phyloP scores from a whole-genome alignment of 2,329 filamentous ascomycete species.

The Sporothrix globosa region DNA sequence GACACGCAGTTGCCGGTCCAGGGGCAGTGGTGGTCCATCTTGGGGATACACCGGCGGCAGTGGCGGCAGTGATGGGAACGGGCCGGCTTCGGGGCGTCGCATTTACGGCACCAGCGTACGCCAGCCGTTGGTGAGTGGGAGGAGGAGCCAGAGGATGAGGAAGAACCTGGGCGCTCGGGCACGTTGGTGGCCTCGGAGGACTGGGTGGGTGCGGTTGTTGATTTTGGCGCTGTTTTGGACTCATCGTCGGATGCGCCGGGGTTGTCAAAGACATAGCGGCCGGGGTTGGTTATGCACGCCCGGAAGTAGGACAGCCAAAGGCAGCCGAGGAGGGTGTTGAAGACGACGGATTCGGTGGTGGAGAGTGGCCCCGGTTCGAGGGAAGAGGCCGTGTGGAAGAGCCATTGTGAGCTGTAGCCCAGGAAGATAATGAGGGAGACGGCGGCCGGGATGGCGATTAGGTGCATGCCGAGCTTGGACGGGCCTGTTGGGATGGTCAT shows the following conservation, averaged over 20 bases:
- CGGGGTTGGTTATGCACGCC: constrained; percentile 61
- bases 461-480: constrained; percentile 52
- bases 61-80: constrained; percentile 80
- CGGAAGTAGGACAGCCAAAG: constrained; percentile 72
- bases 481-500: constrained; percentile 41
- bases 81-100: constrained; percentile 71
- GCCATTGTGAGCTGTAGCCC: constrained; percentile 70
- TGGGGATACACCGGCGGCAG: constrained; percentile 73
- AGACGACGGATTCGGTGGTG: constrained; percentile 58
- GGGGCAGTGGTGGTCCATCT: constrained; percentile 86
- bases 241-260: constrained; percentile 14
- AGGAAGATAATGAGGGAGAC: constrained; percentile 69
- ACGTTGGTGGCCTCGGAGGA: not conserved
- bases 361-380: constrained; percentile 65
- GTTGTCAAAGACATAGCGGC: constrained; percentile 53
- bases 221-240: not conserved
- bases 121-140: constrained; percentile 20
- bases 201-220: not conserved
- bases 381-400: constrained; percentile 64
- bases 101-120: constrained; percentile 73
- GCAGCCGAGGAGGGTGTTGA: constrained; percentile 67
- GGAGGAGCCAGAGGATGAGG: constrained; percentile 28
- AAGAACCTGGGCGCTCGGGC: constrained; percentile 22
- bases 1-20: constrained; percentile 86
- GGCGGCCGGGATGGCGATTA: constrained; percentile 69